Evolutionary conservation across 768 basidiomycete genomes (phyloP), one percentile per base, ranked within the genome.

Genomic region (Hypholoma fasciculare): DNA sequence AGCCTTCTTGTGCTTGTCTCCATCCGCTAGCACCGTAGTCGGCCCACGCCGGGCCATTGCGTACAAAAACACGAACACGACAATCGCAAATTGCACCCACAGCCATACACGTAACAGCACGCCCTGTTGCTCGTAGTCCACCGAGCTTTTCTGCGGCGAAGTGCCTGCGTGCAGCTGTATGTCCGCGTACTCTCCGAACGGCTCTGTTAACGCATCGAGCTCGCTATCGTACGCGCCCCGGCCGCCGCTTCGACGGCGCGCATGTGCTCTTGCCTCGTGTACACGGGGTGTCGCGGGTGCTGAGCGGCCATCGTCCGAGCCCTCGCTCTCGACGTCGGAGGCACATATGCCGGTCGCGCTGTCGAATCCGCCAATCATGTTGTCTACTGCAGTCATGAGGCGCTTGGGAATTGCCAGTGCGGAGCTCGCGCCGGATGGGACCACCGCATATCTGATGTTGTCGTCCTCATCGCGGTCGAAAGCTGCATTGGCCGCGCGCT

Each of bases 41-140:
- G 91, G 91, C 2, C 92, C 91, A 17, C 83, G 78, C 71, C 78
- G 84, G 57, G 90, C 89, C 86, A 92, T 89, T 36, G 89, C 83
- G 80, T 84, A 92, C 54, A 94, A 69, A 70, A 94, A 94, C 52
- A 92, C 85, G 42, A 87, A 54, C 34, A 93, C 78, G 61, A 94
- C 84, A 59, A 92, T 78, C 7, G 70, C 76, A 66, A 94, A 92
- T 71, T 94, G 92, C 58, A 92, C 69, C 90, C 91, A 92, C 61
- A 94, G 71, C 92, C 92, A 94, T 19, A 90, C 68, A 72, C 92
- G 89, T 49, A 94, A 40, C 69, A 68, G 7, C 69, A 73, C n/a
- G 75, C 57, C 50, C 66, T 63, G 37, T 65, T 64, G 59, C 61
- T 68, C 57, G 61, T 62, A 46, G 23, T 53, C 30, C 16, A 42